A percentile compares a stretch with the other conserved stretches of the same genome.
Conservation (phyloP, 2,329 filamentous ascomycete genomes). For the Venturia asperata region DNA sequence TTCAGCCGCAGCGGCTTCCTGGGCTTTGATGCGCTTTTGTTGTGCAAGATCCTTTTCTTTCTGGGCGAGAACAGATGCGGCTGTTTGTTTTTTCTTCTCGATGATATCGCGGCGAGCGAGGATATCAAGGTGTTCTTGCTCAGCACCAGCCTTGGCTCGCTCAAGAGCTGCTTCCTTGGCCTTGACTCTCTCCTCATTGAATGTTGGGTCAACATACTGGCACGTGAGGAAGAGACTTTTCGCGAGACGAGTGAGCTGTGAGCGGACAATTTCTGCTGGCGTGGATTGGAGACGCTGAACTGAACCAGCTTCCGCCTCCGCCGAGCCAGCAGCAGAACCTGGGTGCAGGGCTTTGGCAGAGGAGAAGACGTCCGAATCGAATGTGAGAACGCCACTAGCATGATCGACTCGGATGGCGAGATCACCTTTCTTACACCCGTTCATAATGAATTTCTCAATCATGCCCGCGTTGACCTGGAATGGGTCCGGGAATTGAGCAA, state of each 20-base stretch:
- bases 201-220: slow-evolving; percentile 88
- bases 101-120: slow-evolving; percentile 84
- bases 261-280: slow-evolving; percentile 92
- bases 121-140: slow-evolving; percentile 80
- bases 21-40: slow-evolving; percentile 76
- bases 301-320: slow-evolving; percentile 73
- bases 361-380: slow-evolving; percentile 97
- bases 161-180: slow-evolving; percentile 73
- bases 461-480: slow-evolving; percentile 86
- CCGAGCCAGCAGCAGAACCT: slow-evolving; percentile 76
- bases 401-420: slow-evolving; percentile 94
- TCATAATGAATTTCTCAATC: slow-evolving; percentile 99
- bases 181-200: slow-evolving; percentile 73
- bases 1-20: slow-evolving; percentile 85
- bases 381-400: slow-evolving; percentile 88
- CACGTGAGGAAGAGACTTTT: slow-evolving; percentile 89
- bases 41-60: slow-evolving; percentile 90
- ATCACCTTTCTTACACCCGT: slow-evolving; percentile 99
- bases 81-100: slow-evolving; percentile 93
- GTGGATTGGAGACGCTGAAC: slow-evolving; percentile 97
- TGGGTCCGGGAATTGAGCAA: slow-evolving; percentile 92
- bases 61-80: slow-evolving; percentile 78
- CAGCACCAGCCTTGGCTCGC: slow-evolving; percentile 79
- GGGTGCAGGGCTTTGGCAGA: slow-evolving; percentile 87
- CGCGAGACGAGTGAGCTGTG: slow-evolving; percentile 84